phyloP scores from a whole-genome alignment of 352 stramenopile genomes.

The Phytophthora nicotianae region DNA sequence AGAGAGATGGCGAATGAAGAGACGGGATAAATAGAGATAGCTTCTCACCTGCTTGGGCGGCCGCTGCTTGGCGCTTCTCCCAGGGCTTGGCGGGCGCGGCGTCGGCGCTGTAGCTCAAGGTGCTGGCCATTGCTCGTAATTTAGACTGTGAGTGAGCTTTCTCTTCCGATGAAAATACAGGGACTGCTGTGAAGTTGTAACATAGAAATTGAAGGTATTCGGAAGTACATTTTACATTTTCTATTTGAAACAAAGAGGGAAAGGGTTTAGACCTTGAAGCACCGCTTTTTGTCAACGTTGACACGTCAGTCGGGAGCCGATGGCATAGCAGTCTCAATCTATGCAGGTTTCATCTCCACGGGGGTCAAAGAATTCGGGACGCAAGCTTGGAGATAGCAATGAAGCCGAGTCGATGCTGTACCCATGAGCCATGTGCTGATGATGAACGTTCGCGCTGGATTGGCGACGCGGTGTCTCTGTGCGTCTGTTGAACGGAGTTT shows the following conservation, averaged over 20 bases:
- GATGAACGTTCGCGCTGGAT: too few relatives aligned
- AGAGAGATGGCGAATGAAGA: conserved; percentile 9
- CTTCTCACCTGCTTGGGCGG: conserved; percentile 33
- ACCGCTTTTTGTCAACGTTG: conserved; percentile 8
- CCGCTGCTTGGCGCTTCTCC: conserved; percentile 41
- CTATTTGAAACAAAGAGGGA: background rate
- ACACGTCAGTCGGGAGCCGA: conserved; percentile 13
- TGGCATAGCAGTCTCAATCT: too few relatives aligned
- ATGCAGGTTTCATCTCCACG: too few relatives aligned
- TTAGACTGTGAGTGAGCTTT: conserved; percentile 4
- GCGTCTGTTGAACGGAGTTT: too few relatives aligned
- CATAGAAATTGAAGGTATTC: background rate
- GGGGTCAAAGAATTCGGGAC: too few relatives aligned
- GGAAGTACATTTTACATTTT: background rate
- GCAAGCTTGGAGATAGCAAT: too few relatives aligned
- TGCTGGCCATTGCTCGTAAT: conserved; percentile 30
- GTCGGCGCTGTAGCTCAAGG: conserved; percentile 24
- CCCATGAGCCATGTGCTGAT: too few relatives aligned
- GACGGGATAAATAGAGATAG: background rate
- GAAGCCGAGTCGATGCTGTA: too few relatives aligned
- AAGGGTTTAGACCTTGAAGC: conserved; percentile 13
- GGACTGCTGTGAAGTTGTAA: conserved; percentile 1
- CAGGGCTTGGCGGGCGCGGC: conserved; percentile 52
- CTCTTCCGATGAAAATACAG: conserved; percentile 10
- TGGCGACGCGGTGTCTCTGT: too few relatives aligned